Conservation (phyloP, 768 basidiomycete species). For the Phanerochaete sordida region DNA sequence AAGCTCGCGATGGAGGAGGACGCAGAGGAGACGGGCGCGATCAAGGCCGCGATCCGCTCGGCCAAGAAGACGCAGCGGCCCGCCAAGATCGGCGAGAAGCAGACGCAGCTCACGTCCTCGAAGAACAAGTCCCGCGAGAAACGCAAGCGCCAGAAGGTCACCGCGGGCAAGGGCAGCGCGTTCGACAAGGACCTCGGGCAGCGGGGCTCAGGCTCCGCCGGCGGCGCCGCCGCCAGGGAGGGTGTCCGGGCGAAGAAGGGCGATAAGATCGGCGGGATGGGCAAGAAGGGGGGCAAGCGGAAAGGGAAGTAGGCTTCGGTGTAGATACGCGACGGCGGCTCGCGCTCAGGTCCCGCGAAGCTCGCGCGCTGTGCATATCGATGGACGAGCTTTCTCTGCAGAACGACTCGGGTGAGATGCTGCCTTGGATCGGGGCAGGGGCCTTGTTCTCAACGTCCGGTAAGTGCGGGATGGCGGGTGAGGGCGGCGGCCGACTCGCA, state of each 20-base stretch:
- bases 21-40: slow-evolving; percentile 47
- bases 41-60: slow-evolving; percentile 76
- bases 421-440: not conserved
- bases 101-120: slow-evolving; percentile 27
- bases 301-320: slow-evolving; percentile 16
- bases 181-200: slow-evolving; percentile 64
- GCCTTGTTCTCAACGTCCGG: not conserved
- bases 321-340: not conserved
- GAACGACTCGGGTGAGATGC: not conserved
- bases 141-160: slow-evolving; percentile 27
- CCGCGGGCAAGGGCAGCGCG: slow-evolving; percentile 26
- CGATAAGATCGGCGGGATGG: slow-evolving; percentile 49
- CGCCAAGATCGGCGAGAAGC: slow-evolving; percentile 65
- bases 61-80: slow-evolving; percentile 80
- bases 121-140: slow-evolving; percentile 21
- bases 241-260: slow-evolving; percentile 65
- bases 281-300: slow-evolving; percentile 44
- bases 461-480: not conserved
- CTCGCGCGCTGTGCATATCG: not conserved
- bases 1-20: slow-evolving; percentile 82
- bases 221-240: slow-evolving; percentile 32
- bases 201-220: slow-evolving; percentile 23
- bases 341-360: not conserved
- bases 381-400: not conserved
- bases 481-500: not conserved